Evolutionary conservation across 306 rosid species (phyloP).

Genomic region (Fragaria ananassa): DNA sequence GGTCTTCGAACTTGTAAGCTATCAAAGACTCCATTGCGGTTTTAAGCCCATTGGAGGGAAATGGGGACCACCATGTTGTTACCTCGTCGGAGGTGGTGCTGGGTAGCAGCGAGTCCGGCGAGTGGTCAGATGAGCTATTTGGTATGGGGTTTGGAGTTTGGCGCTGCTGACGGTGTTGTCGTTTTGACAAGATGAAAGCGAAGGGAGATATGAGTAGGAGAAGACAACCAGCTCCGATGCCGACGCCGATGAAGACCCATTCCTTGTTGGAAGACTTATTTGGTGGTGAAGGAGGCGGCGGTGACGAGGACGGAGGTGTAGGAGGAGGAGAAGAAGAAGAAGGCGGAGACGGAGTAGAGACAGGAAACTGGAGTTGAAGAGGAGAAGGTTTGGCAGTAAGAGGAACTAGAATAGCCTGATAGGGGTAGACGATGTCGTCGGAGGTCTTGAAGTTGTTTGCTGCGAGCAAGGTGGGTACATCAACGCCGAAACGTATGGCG

Average conservation of each 20-base stretch:
- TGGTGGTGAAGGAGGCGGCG: not conserved
- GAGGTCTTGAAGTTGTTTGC: constrained; percentile 39
- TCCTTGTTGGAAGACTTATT: constrained; percentile 29
- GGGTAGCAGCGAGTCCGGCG: not conserved
- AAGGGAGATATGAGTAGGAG: constrained; percentile 20
- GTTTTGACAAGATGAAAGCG: constrained; percentile 9
- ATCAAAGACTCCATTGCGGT: constrained; percentile 55
- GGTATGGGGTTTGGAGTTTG: not conserved
- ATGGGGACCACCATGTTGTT: constrained; percentile 21
- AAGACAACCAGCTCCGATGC: constrained; percentile 31
- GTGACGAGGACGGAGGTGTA: not conserved
- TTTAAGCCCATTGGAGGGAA: constrained; percentile 47
- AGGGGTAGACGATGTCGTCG: constrained; percentile 24
- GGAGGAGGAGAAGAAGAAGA: not conserved
- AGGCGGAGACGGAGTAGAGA: constrained; percentile 20
- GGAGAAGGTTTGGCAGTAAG: constrained; percentile 12
- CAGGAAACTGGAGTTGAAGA: not conserved
- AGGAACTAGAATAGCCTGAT: constrained; percentile 54
- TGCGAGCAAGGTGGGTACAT: constrained; percentile 23
- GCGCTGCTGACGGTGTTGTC: not conserved
- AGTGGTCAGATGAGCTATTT: not conserved
- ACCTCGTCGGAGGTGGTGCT: constrained; percentile 1
- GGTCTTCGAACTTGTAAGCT: constrained; percentile 41
- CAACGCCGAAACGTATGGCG: constrained; percentile 38
- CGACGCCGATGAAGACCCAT: constrained; percentile 49